Evolutionary conservation across 768 basidiomycete species (phyloP), one percentile per base, ranked within the genome.

Genomic region (Boletus rubroflammeus): DNA sequence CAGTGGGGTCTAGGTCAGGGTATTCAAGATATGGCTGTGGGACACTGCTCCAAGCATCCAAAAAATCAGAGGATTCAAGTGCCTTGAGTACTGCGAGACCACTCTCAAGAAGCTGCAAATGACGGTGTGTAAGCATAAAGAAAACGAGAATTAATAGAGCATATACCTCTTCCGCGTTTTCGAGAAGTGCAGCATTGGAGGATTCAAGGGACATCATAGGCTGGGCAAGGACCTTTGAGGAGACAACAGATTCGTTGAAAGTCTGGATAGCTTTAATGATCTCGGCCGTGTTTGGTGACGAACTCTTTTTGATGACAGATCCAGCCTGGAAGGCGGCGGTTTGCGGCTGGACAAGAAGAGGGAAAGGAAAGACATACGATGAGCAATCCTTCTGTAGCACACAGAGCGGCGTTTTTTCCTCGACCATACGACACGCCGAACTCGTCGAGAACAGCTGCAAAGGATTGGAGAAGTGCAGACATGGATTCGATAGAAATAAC

Each of bases 361-460:
- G 19, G 29, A 14, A 21, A 5, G 28, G 15, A 42, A 35, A 54
- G 26, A 44, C 81, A 44, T 58, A 86, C 85, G 53, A 90, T 86
- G 68, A 93, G 81, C 0, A 93, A 72, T 9, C 88, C 88, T 69
- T 93, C 91, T 6, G 83, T 86, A 10, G 89, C 88, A 68, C 90
- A 90, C 10, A 90, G 70, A 0, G 86, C 89, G 0, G 91, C 90
- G 43, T 83, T 79, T 69, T 90, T 86, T 3, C 88, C 91, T 17
- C 92, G 82, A n/a, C 86, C 83, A 59, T 88, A 84, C 5, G 91
- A 92, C 2, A 91, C 89, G 44, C 88, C 89, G 52, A 94, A 92
- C 65, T 94, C 93, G 63, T 93, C 90, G 19, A 97, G 76, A 3
- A 96, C 95, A 1, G 86, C 78, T 3, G 85, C 83, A 68, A 97